A percentile compares a stretch with the other conserved stretches of the same genome.
These are phyloP conservation scores for Aspergillus awamori DNA, from an alignment of 2,329 filamentous ascomycete species.

Conservation along the genomic window DNA sequence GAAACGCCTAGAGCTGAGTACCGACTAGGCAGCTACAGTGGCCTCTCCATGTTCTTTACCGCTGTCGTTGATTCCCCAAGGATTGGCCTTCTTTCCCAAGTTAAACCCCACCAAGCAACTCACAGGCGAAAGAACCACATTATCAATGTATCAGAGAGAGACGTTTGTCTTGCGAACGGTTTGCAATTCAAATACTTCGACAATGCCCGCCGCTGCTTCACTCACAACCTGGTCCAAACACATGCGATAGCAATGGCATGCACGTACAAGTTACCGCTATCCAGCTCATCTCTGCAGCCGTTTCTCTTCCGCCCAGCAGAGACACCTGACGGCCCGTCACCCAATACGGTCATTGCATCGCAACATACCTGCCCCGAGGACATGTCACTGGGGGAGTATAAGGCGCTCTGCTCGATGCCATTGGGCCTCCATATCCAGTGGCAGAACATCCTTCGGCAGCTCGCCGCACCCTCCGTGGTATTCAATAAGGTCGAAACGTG, in stretches of 20 bases:
- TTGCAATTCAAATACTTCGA: slow-evolving; percentile 41
- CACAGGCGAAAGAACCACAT: slow-evolving; percentile 35
- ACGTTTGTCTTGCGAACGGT: slow-evolving; percentile 53
- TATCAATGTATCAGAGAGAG: slow-evolving; percentile 26
- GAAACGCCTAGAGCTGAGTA: slow-evolving; percentile 17
- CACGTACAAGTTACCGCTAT: slow-evolving; percentile 37
- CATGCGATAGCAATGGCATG: slow-evolving; percentile 34
- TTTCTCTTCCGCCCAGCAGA: slow-evolving; percentile 42
- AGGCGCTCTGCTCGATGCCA: slow-evolving; percentile 54
- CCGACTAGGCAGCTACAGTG: slow-evolving; percentile 16
- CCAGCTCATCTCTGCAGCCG: slow-evolving; percentile 39
- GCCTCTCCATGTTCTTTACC: slow-evolving; percentile 19
- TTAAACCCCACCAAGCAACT: slow-evolving; percentile 41
- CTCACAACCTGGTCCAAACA: slow-evolving; percentile 19
- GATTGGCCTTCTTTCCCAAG: slow-evolving; percentile 40
- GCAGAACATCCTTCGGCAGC: slow-evolving; percentile 58
- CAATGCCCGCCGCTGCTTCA: slow-evolving; percentile 21
- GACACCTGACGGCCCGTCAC: slow-evolving; percentile 27
- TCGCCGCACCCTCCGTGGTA: slow-evolving; percentile 53
- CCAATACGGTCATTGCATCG: slow-evolving; percentile 58
- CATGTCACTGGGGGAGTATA: slow-evolving; percentile 59
- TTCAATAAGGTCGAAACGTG: slow-evolving; percentile 55
- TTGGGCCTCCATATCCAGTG: slow-evolving; percentile 57
- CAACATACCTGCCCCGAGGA: slow-evolving; percentile 52
- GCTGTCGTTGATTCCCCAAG: slow-evolving; percentile 16